phyloP scores from a whole-genome alignment of 129 eudicot species.

The Logfia minima region DNA sequence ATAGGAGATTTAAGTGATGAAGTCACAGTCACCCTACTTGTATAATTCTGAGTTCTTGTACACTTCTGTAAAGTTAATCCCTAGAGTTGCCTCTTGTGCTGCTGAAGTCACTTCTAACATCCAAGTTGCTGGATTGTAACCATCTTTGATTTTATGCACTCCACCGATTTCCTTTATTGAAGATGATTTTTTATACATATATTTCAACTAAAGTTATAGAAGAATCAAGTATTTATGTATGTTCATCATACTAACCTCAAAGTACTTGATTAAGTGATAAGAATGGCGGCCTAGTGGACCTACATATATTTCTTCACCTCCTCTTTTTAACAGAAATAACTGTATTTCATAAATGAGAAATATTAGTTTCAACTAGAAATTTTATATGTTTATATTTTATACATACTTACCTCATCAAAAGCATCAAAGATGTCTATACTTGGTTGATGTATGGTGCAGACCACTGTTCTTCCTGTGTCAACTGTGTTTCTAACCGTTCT shows the following conservation, averaged over 20 bases:
- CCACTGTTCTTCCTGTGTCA: constrained; percentile 89
- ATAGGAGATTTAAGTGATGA: constrained; percentile 1
- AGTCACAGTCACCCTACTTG: constrained; percentile 39
- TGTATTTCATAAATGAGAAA: constrained; percentile 22
- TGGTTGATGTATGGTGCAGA: constrained; percentile 95
- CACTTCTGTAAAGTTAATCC: constrained; percentile 54
- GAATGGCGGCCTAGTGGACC: constrained; percentile 84
- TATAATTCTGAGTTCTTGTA: constrained; percentile 74
- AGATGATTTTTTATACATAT: background rate
- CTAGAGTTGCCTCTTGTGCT: constrained; percentile 64
- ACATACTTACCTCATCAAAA: constrained; percentile 67
- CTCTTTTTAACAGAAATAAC: constrained; percentile 77
- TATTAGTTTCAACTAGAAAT: constrained; percentile 6
- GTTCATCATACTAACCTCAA: constrained; percentile 55
- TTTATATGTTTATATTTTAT: background rate
- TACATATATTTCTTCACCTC: constrained; percentile 84
- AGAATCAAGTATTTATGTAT: background rate
- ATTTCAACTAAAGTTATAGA: background rate
- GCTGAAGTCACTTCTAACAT: constrained; percentile 79
- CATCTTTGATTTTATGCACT: constrained; percentile 67
- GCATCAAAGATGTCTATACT: constrained; percentile 93
- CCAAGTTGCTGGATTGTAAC: constrained; percentile 87
- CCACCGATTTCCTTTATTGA: constrained; percentile 57
- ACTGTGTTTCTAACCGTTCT: constrained; percentile 93
- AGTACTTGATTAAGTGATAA: constrained; percentile 63